phyloP scores from a whole-genome alignment of 768 basidiomycete species.

The Hydnum rufescens region DNA sequence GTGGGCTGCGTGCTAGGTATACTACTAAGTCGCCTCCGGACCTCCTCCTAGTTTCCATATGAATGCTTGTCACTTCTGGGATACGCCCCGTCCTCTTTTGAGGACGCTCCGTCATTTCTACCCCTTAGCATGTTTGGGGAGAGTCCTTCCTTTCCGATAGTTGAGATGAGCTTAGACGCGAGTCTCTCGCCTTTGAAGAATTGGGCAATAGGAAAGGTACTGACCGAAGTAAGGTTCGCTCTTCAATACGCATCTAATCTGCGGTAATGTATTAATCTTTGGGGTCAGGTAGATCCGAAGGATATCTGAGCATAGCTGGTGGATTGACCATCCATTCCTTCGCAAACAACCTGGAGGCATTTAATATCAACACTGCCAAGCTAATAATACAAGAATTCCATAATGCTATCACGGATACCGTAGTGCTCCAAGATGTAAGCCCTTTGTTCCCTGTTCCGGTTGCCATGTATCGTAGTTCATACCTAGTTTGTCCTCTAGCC shows the following conservation, averaged over 20 bases:
- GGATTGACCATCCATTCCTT: conserved; percentile 51
- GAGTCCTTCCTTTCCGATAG: conserved; percentile 38
- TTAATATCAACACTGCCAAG: conserved; percentile 26
- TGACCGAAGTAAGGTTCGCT: conserved; percentile 34
- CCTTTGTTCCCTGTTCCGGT: conserved; percentile 1
- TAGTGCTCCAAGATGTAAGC: conserved; percentile 13
- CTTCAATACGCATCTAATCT: neutral
- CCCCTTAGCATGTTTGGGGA: conserved; percentile 64
- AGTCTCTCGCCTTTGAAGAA: conserved; percentile 38
- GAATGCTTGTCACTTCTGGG: too few species aligned
- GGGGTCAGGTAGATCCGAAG: conserved; percentile 30
- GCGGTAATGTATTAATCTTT: neutral
- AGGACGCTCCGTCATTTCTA: too few species aligned
- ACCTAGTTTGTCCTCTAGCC: neutral
- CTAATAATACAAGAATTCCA: conserved; percentile 35
- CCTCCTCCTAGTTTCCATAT: too few species aligned
- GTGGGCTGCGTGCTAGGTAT: too few species aligned
- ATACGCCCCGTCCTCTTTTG: too few species aligned
- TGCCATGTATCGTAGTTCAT: neutral
- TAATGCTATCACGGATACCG: conserved; percentile 35
- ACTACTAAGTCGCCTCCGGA: too few species aligned
- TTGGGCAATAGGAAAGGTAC: conserved; percentile 43
- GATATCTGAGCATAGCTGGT: conserved; percentile 48
- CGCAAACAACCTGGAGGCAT: conserved; percentile 30
- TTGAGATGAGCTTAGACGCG: conserved; percentile 48